phyloP scores from a whole-genome alignment of 495 filamentous ascomycete genomes.

The Trichoderma orchidacearum region DNA sequence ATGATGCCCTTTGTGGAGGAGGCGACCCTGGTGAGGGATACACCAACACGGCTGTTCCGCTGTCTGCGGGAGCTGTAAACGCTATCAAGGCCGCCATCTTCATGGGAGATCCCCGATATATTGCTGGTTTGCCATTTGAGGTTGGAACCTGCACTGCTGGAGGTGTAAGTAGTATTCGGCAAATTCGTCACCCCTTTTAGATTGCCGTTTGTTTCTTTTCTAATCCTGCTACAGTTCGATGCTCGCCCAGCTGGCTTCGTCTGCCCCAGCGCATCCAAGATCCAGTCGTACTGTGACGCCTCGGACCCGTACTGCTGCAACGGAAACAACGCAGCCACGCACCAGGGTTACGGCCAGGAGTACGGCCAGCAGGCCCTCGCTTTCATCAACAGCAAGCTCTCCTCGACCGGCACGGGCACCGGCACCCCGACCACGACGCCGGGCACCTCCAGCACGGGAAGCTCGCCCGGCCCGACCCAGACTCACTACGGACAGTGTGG shows the following conservation, averaged over 20 bases:
- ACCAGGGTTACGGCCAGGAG: conserved; percentile 46
- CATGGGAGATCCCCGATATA: conserved; percentile 47
- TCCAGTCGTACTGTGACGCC: conserved; percentile 52
- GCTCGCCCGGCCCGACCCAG: background rate
- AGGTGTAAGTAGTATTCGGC: conserved; percentile 33
- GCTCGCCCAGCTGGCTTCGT: conserved; percentile 40
- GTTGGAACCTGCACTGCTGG: conserved; percentile 42
- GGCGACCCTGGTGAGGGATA: background rate
- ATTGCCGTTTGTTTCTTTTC: background rate
- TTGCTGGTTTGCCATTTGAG: conserved; percentile 39
- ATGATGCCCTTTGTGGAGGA: conserved; percentile 49
- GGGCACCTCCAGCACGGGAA: background rate
- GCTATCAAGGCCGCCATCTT: conserved; percentile 48
- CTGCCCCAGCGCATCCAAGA: conserved; percentile 39
- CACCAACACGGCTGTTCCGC: conserved; percentile 22
- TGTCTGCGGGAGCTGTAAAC: conserved; percentile 23
- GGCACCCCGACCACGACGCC: background rate
- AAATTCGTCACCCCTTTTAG: background rate
- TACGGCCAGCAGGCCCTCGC: conserved; percentile 22
- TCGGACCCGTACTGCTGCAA: conserved; percentile 54
- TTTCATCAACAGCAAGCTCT: conserved; percentile 14
- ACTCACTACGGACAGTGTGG: background rate
- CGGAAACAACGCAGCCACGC: conserved; percentile 42
- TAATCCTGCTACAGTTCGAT: conserved; percentile 30
- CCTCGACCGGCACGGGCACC: background rate